A percentile compares a stretch with the other conserved stretches of the same genome.
Evolutionary conservation across 73 alveolate species (phyloP).

Genomic region (Stentor roeselii): DNA sequence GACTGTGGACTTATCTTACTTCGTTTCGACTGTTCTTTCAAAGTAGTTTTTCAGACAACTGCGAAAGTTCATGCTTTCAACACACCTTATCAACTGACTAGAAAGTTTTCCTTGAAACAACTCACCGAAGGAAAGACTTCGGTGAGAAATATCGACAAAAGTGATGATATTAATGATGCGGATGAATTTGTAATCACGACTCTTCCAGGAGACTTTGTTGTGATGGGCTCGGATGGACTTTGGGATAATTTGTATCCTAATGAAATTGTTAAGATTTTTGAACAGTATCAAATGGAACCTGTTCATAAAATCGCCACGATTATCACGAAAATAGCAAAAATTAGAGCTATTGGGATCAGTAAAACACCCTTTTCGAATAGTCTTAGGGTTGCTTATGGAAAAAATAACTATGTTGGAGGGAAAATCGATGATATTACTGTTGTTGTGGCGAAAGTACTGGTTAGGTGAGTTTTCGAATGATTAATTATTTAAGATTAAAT

Average conservation of each 20-base stretch:
- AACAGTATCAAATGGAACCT: neutral
- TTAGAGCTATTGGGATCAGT: neutral
- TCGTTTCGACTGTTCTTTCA: neutral
- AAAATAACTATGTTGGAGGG: conserved; percentile 27
- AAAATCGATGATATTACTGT: conserved; percentile 21
- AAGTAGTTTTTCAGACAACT: conserved; percentile 6
- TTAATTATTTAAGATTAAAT: too few species aligned
- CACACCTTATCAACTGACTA: conserved; percentile 12
- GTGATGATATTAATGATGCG: conserved; percentile 25
- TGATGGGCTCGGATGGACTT: conserved; percentile 47
- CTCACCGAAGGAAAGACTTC: neutral
- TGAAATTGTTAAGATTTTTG: conserved; percentile 30
- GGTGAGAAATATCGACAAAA: neutral
- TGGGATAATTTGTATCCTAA: conserved; percentile 43
- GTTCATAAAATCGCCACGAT: neutral
- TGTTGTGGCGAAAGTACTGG: conserved; percentile 1
- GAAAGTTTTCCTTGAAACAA: neutral
- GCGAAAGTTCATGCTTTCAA: conserved; percentile 8
- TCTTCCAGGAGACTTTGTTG: conserved; percentile 33
- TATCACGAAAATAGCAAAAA: neutral
- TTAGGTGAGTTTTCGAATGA: too few species aligned
- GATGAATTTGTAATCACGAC: conserved; percentile 26
- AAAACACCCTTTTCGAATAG: neutral
- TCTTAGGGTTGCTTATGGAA: neutral
- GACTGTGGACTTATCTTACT: conserved; percentile 16